Base-by-base conservation (phyloP, 495 filamentous ascomycete genomes). In the Penicillium mononematosum region DNA sequence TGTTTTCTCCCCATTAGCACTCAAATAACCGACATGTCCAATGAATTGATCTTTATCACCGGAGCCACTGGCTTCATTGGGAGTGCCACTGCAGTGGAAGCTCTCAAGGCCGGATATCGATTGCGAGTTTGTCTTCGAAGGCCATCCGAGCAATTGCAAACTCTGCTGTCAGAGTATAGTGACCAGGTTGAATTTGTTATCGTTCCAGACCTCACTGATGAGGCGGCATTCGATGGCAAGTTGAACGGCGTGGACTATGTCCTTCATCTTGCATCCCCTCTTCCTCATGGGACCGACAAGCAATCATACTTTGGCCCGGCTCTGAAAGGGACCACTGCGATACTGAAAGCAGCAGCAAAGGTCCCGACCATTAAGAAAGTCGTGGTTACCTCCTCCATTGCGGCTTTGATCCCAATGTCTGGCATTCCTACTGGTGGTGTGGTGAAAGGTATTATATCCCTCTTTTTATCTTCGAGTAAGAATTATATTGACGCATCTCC, bases 11-110 rank as follows among this genome's bases (percentile, higher is more conserved):
- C 34, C 19, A 22, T 11, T 19, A 50, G 14, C 38, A 8, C 22
- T 12, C 14, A 64, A 50, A 53, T 56, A 42, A 27, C 16, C 44
- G 45, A 58, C 45, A 68, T 63, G 61, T 24, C 63, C 17, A 46
- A 57, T 19, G 51, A 39, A 45, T 46, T 72, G 29, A 65, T 80
- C 59, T 78, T 81, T 58, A 70, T 81, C 42, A 81, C 78, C 10
- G 76, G 77, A 11, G 65, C 74, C 6, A 66, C 70, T 17, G 77
- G 78, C 41, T 77, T 73, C 53, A 72, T 81, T 42, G 78, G 78
- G 12, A 56, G 54, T 5, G 66, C 69, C 16, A 65, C 72, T 7
- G 69, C 72, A 5, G 20, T 72, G 17, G 68, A 74, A 49, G 70
- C 79, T 16, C 60, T 81, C 31, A 63, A 63, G n/a, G 32, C 60